phyloP scores from a whole-genome alignment of 208 protist species.

The Borovskyia barvae region DNA sequence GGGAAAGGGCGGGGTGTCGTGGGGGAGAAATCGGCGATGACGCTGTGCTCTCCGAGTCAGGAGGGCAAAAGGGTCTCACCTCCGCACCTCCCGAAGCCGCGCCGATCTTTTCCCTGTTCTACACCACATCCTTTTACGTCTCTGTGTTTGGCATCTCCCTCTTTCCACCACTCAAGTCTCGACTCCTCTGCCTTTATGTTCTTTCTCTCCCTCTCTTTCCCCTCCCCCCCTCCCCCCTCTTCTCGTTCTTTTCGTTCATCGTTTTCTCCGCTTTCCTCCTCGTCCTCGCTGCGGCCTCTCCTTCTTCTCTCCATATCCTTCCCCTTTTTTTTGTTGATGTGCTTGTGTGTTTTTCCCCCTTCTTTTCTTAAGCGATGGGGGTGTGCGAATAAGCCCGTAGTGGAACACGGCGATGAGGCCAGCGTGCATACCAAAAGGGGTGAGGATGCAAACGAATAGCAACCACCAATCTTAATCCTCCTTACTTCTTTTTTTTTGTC shows the following conservation, averaged over 20 bases:
- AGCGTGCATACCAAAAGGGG: neutral
- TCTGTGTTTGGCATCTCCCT: neutral
- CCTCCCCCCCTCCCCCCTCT: neutral
- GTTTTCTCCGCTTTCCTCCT: neutral
- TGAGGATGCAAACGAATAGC: too few species aligned
- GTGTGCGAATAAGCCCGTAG: neutral
- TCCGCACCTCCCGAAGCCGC: neutral
- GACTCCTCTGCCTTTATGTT: neutral
- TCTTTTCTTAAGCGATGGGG: constrained; percentile 3
- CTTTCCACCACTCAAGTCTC: neutral
- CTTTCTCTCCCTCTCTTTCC: neutral
- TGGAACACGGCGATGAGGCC: neutral
- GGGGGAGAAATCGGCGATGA: too few species aligned
- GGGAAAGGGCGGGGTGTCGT: too few species aligned
- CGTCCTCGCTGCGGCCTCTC: neutral
- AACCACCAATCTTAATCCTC: neutral
- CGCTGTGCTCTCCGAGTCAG: too few species aligned
- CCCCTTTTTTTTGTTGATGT: neutral
- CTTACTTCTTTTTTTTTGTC: constrained; percentile 14
- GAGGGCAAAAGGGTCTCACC: too few species aligned
- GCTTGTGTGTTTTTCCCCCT: constrained; percentile 2
- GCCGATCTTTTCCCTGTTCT: neutral
- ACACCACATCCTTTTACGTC: neutral
- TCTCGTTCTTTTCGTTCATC: neutral
- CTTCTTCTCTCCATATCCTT: constrained; percentile 2